A percentile compares a stretch with the other conserved stretches of the same genome.
phyloP scores from a whole-genome alignment of 331 rosid species.

The Malus hybrid region DNA sequence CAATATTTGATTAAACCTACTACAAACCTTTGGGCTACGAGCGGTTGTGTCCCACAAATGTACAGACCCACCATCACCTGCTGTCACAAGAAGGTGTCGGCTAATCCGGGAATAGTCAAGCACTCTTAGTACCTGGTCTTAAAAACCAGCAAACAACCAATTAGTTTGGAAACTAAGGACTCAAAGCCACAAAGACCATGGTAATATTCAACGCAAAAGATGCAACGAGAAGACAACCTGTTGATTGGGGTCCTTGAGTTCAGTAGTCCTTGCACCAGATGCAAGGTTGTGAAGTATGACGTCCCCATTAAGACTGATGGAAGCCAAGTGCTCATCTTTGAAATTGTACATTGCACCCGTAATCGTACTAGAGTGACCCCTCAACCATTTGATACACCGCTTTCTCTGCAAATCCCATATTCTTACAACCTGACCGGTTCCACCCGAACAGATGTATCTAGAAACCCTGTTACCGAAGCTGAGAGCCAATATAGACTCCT shows the following conservation, averaged over 20 bases:
- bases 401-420: conserved; percentile 97
- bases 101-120: conserved; percentile 94
- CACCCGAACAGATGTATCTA: conserved; percentile 89
- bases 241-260: conserved; percentile 86
- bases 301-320: conserved; percentile 90
- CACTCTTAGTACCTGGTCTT: conserved; percentile 97
- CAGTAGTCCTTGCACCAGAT: conserved; percentile 89
- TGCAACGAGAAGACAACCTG: conserved; percentile 60
- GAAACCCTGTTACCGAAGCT: conserved; percentile 96
- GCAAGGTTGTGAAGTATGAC: conserved; percentile 94
- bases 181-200: conserved; percentile 16
- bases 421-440: conserved; percentile 90
- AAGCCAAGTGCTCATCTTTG: conserved; percentile 96
- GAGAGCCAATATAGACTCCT: conserved; percentile 81
- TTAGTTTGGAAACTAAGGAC: conserved; percentile 35
- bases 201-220: background rate
- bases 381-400: conserved; percentile 90
- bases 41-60: conserved; percentile 99
- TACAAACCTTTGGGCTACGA: conserved; percentile 79
- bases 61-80: conserved; percentile 93
- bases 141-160: conserved; percentile 44
- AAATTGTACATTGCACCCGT: conserved; percentile 86
- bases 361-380: conserved; percentile 77
- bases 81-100: conserved; percentile 86
- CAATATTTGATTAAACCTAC: background rate